Conservation (phyloP, 768 basidiomycete genomes). For the Lactarius akahatsu region DNA sequence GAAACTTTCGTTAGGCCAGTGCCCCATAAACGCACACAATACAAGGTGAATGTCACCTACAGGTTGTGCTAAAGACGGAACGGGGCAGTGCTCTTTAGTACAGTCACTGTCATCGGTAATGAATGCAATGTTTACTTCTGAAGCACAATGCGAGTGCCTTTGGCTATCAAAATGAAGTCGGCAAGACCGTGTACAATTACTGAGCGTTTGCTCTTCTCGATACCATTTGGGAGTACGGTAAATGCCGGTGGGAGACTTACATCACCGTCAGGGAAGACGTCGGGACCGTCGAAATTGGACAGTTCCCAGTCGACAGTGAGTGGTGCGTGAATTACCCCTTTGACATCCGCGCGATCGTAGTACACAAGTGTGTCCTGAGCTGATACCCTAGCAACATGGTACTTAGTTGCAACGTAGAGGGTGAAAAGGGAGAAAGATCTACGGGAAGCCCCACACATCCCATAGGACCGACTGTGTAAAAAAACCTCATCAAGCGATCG, state of each 20-base stretch:
- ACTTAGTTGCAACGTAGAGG: background rate
- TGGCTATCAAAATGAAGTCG: constrained; percentile 71
- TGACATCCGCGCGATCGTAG: constrained; percentile 68
- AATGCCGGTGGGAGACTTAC: constrained; percentile 59
- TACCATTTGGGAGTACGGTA: constrained; percentile 68
- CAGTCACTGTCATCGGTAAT: no score
- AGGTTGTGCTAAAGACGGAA: constrained; percentile 21
- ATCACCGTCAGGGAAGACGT: constrained; percentile 66
- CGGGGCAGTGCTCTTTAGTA: background rate
- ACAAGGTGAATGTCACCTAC: constrained; percentile 1
- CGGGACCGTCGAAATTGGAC: constrained; percentile 47
- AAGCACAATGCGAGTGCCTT: constrained; percentile 48
- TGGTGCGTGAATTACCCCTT: constrained; percentile 70
- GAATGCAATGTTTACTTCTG: no score
- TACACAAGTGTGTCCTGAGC: constrained; percentile 60
- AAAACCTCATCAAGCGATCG: background rate
- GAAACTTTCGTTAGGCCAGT: constrained; percentile 24
- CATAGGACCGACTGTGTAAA: constrained; percentile 53
- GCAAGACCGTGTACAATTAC: constrained; percentile 73
- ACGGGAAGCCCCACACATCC: constrained; percentile 86
- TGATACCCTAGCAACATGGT: constrained; percentile 44
- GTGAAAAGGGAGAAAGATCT: constrained; percentile 27
- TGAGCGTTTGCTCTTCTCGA: constrained; percentile 67
- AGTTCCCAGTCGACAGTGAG: constrained; percentile 57
- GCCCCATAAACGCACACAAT: background rate